A percentile compares a stretch with the other conserved stretches of the same genome.
These are phyloP conservation scores for Funneliformis mosseae DNA, from an alignment of 192 early-diverging fungal genomes.

Conservation along the genomic window DNA sequence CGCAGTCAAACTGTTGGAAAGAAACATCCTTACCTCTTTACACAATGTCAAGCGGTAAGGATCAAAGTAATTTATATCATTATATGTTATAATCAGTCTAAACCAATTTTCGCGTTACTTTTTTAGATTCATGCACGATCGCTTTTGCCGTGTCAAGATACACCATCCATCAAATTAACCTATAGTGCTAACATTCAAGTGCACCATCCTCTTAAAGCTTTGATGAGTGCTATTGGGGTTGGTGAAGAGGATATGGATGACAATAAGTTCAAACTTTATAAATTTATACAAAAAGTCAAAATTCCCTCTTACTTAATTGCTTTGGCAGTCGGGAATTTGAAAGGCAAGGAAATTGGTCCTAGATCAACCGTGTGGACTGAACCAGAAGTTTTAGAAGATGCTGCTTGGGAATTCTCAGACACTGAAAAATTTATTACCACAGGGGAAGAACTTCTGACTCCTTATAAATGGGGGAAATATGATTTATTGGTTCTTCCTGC, in stretches of 20 bases:
- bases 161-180: conserved; percentile 84
- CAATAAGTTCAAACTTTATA: conserved; percentile 60
- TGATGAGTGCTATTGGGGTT: conserved; percentile 88
- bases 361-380: conserved; percentile 97
- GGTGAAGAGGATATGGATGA: conserved; percentile 60
- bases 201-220: conserved; percentile 75
- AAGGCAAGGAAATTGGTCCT: conserved; percentile 80
- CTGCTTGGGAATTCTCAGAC: conserved; percentile 93
- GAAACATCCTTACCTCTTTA: conserved; percentile 93
- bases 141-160: conserved; percentile 88
- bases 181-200: conserved; percentile 78
- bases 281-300: conserved; percentile 82
- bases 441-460: conserved; percentile 77
- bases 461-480: conserved; percentile 96
- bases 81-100: not conserved
- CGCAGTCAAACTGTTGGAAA: conserved; percentile 90
- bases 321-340: conserved; percentile 89
- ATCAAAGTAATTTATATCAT: not conserved
- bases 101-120: no score
- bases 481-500: conserved; percentile 90
- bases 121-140: conserved; percentile 85
- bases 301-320: conserved; percentile 98
- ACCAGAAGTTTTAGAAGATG: conserved; percentile 82
- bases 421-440: conserved; percentile 68
- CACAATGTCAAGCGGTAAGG: conserved; percentile 85